These are phyloP conservation scores for Dictyostelium purpureum DNA, from an alignment of 78 protist genomes.

Conservation along the genomic window DNA sequence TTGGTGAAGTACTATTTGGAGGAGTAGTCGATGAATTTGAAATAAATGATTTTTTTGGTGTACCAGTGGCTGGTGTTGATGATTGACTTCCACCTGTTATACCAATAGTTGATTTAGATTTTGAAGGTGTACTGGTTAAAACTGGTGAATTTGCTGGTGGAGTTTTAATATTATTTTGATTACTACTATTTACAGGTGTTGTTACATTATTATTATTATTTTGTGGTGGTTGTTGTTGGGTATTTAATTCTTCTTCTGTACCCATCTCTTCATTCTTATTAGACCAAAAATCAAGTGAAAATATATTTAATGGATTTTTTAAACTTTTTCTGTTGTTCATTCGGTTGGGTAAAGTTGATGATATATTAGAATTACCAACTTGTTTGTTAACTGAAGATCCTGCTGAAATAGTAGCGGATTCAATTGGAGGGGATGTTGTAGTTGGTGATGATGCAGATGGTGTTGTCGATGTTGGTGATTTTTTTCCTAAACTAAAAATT, in stretches of 20 bases:
- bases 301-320: constrained; percentile 33
- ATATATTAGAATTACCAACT: not conserved
- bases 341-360: constrained; percentile 1
- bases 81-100: not conserved
- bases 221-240: constrained; percentile 11
- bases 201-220: not conserved
- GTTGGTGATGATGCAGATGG: not conserved
- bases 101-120: not conserved
- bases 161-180: not conserved
- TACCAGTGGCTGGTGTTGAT: not conserved
- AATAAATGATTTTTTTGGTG: constrained; percentile 15
- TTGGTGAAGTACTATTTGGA: constrained; percentile 10
- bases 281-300: constrained; percentile 14
- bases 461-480: not conserved
- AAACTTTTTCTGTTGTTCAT: constrained; percentile 34
- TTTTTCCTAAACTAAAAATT: constrained; percentile 31
- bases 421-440: not conserved
- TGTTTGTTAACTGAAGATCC: not conserved
- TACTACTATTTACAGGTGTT: not conserved
- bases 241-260: not conserved
- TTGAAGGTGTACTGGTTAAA: not conserved
- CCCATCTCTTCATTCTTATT: constrained; percentile 8
- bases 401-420: constrained; percentile 19
- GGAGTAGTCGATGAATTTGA: constrained; percentile 11
- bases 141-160: constrained; percentile 2